Conservation (phyloP, 2,329 filamentous ascomycete species). For the Epichloe bromicola region DNA sequence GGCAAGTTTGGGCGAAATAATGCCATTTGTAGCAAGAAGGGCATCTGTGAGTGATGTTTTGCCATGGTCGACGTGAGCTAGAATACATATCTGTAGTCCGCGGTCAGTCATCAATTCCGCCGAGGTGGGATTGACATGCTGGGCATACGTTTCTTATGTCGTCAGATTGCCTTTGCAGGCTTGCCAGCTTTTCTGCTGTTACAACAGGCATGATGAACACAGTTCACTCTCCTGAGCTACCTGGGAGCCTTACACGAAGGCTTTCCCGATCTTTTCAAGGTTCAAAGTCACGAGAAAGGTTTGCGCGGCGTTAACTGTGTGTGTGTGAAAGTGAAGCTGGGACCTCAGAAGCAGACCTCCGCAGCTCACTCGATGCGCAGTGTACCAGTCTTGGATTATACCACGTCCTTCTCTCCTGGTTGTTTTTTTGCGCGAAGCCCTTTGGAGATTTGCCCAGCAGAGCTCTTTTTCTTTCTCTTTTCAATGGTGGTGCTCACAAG, state of each 20-base stretch:
- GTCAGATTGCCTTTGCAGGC: conserved; percentile 74
- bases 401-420: background rate
- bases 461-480: background rate
- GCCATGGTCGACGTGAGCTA: conserved; percentile 95
- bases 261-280: background rate
- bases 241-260: background rate
- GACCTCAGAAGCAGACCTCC: background rate
- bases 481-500: background rate
- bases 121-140: background rate
- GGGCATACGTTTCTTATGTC: conserved; percentile 77
- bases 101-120: background rate
- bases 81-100: conserved; percentile 64
- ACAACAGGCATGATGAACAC: conserved; percentile 73
- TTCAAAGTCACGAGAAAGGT: background rate
- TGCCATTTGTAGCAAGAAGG: conserved; percentile 94
- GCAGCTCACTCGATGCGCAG: background rate
- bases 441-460: background rate
- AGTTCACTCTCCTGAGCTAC: background rate
- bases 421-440: background rate
- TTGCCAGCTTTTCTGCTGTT: conserved; percentile 76
- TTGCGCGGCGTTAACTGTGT: background rate
- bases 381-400: background rate
- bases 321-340: background rate
- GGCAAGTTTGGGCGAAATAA: conserved; percentile 93
- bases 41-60: conserved; percentile 96